Percentiles rank a stretch among this genome's conserved stretches.
These are phyloP conservation scores for Paramecium sexaurelia DNA, from an alignment of 73 alveolate genomes.

Conservation along the genomic window DNA sequence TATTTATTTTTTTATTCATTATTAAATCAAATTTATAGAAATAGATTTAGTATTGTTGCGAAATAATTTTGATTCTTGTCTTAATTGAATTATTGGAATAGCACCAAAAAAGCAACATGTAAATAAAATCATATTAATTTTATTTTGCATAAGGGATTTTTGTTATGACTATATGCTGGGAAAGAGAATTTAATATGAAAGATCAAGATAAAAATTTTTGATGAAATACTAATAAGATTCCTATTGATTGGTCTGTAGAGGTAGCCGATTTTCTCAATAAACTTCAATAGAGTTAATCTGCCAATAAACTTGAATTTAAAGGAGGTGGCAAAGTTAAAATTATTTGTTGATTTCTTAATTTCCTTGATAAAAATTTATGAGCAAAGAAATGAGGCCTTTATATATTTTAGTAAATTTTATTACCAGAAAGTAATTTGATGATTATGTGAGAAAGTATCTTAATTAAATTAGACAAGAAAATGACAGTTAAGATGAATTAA, in stretches of 20 bases:
- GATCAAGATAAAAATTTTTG: slow-evolving; percentile 77
- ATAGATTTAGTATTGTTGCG: too few relatives aligned
- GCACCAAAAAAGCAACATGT: slow-evolving; percentile 78
- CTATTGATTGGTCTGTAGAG: slow-evolving; percentile 93
- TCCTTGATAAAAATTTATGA: slow-evolving; percentile 86
- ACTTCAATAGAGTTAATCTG: slow-evolving; percentile 82
- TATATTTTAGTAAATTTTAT: slow-evolving; percentile 70
- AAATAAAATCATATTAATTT: slow-evolving; percentile 71
- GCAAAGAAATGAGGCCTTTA: slow-evolving; percentile 86
- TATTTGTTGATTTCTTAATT: slow-evolving; percentile 87
- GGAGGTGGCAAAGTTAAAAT: slow-evolving; percentile 86
- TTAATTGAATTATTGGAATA: not conserved
- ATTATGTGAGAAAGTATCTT: not conserved
- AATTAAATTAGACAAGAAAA: slow-evolving; percentile 48
- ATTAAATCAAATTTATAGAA: too few relatives aligned
- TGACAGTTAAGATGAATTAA: slow-evolving; percentile 58
- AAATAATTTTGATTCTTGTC: too few relatives aligned
- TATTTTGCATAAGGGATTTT: slow-evolving; percentile 77
- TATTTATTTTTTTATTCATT: too few relatives aligned
- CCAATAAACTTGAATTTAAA: slow-evolving; percentile 83
- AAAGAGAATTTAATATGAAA: slow-evolving; percentile 87
- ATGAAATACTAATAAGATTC: slow-evolving; percentile 78
- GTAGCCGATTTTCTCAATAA: slow-evolving; percentile 93
- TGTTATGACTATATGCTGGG: slow-evolving; percentile 83
- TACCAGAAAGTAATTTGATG: not conserved